phyloP scores from a whole-genome alignment of 768 basidiomycete genomes.

The Ramaria rubella region DNA sequence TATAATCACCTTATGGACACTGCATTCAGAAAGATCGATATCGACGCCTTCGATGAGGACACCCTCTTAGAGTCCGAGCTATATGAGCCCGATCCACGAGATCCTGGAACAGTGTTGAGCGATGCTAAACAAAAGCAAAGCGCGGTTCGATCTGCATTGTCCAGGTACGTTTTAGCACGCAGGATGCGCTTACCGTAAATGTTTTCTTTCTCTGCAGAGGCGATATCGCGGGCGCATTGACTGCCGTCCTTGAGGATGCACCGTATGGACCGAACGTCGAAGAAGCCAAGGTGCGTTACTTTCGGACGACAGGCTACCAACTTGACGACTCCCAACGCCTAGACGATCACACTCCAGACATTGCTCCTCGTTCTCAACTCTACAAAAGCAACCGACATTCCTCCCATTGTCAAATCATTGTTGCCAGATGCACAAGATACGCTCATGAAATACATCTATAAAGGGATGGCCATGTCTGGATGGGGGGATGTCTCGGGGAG shows the following conservation, averaged over 20 bases:
- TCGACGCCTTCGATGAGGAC: constrained; percentile 92
- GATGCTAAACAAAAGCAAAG: constrained; percentile 72
- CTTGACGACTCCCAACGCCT: neutral
- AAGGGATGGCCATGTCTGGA: constrained; percentile 75
- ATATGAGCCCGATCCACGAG: constrained; percentile 78
- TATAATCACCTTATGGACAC: neutral
- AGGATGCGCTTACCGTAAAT: neutral
- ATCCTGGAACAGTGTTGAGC: constrained; percentile 53
- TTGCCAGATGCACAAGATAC: constrained; percentile 76
- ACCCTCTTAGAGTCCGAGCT: constrained; percentile 77
- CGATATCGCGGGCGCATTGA: constrained; percentile 69
- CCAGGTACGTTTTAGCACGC: constrained; percentile 48
- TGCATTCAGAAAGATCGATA: constrained; percentile 88
- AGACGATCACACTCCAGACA: constrained; percentile 75
- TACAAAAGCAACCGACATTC: constrained; percentile 84
- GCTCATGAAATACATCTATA: constrained; percentile 97
- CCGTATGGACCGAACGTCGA: constrained; percentile 88
- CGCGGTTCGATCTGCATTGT: constrained; percentile 64
- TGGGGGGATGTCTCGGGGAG: constrained; percentile 59
- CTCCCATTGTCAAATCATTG: constrained; percentile 63
- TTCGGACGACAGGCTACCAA: too few species aligned
- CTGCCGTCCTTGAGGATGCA: constrained; percentile 61
- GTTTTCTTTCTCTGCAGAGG: constrained; percentile 42
- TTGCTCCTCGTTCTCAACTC: constrained; percentile 89
- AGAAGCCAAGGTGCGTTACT: constrained; percentile 81